phyloP scores from a whole-genome alignment of 1,284 basidiomycete species.

The Schizopora paradoxa region DNA sequence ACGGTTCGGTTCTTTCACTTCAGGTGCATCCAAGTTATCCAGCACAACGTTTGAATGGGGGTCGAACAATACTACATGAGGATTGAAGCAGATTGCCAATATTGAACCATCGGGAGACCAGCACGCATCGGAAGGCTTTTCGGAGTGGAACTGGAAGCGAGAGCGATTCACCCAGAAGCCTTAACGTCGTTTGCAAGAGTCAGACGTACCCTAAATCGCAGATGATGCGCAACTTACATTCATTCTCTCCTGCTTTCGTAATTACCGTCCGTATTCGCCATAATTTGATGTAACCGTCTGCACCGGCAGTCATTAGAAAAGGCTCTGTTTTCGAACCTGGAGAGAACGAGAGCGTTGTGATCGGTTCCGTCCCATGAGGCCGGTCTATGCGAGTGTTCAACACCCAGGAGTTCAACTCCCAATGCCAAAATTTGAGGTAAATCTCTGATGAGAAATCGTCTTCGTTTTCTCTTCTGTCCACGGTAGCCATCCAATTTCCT shows the following conservation, averaged over 20 bases:
- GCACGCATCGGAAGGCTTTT: constrained; percentile 57
- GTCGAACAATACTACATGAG: constrained; percentile 76
- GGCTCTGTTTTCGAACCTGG: constrained; percentile 35
- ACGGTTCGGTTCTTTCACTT: constrained; percentile 40
- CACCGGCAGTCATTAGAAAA: constrained; percentile 63
- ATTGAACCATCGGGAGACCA: constrained; percentile 90
- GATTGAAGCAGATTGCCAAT: constrained; percentile 68
- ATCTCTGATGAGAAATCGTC: constrained; percentile 61
- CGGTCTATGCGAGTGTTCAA: constrained; percentile 87
- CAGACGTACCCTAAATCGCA: constrained; percentile 7
- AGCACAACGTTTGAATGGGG: constrained; percentile 62
- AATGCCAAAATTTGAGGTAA: constrained; percentile 89
- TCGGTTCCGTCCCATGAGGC: constrained; percentile 69
- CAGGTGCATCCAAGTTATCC: constrained; percentile 57
- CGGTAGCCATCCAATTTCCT: constrained; percentile 92
- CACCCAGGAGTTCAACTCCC: constrained; percentile 53
- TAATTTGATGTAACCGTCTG: constrained; percentile 64
- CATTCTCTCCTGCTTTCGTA: constrained; percentile 38
- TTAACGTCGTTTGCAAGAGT: constrained; percentile 26
- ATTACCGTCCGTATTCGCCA: constrained; percentile 55
- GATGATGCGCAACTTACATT: constrained; percentile 40
- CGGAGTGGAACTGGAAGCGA: constrained; percentile 63
- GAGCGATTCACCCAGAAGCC: constrained; percentile 78
- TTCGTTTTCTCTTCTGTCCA: constrained; percentile 73
- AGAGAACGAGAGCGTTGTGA: constrained; percentile 71